Percentiles rank a stretch among this genome's conserved stretches.
phyloP scores from a whole-genome alignment of 768 basidiomycete genomes.

The Lactarius trivialis region DNA sequence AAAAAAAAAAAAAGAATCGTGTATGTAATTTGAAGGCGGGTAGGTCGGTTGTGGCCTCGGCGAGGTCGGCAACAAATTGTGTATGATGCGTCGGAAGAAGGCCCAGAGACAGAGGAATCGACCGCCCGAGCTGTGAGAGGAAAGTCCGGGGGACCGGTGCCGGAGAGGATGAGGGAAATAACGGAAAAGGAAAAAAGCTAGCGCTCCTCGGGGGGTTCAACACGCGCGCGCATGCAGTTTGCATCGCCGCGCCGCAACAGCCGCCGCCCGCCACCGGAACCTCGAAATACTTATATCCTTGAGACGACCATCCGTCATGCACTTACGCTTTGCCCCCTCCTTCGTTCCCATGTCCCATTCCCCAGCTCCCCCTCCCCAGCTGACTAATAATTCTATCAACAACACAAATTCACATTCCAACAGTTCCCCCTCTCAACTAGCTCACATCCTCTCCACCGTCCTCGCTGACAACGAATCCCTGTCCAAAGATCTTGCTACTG shows the following conservation, averaged over 20 bases:
- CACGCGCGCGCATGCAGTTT: slow-evolving; percentile 21
- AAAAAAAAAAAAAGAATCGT: not conserved
- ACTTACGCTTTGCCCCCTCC: slow-evolving; percentile 19
- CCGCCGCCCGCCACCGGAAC: slow-evolving; percentile 23
- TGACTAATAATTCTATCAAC: slow-evolving; percentile 8
- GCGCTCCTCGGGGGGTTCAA: slow-evolving; percentile 24
- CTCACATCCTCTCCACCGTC: slow-evolving; percentile 22
- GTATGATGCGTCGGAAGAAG: slow-evolving; percentile 13
- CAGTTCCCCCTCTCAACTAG: slow-evolving; percentile 21
- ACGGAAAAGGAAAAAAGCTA: slow-evolving; percentile 16
- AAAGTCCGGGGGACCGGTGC: slow-evolving; percentile 17
- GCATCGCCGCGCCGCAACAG: slow-evolving; percentile 21
- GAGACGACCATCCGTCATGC: slow-evolving; percentile 17
- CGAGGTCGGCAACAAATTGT: slow-evolving; percentile 13
- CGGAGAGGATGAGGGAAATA: slow-evolving; percentile 3
- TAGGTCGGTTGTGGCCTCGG: not conserved
- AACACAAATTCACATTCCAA: slow-evolving; percentile 3
- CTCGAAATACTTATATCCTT: slow-evolving; percentile 24
- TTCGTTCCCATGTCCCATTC: slow-evolving; percentile 21
- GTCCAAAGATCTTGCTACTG: slow-evolving; percentile 16
- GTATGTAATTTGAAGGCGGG: not conserved
- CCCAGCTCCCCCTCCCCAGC: slow-evolving; percentile 22
- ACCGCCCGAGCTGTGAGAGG: slow-evolving; percentile 3
- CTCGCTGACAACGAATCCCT: slow-evolving; percentile 23
- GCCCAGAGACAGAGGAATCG: not conserved